phyloP scores from a whole-genome alignment of 805 yeast genomes.

The Isabelozyma heimii region DNA sequence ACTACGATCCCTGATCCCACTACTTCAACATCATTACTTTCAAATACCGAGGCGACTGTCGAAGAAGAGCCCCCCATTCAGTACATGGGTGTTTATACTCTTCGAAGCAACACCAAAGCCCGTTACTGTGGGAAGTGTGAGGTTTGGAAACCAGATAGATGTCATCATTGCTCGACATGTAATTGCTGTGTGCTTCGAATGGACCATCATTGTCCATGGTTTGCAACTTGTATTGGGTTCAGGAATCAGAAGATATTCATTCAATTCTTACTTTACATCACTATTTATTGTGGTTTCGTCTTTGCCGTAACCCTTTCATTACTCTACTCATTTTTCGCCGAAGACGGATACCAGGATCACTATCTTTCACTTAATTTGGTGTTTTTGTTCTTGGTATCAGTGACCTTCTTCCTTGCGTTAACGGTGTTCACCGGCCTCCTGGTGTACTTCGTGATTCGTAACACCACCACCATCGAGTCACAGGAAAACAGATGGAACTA shows the following conservation, averaged over 20 bases:
- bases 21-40: conserved; percentile 4
- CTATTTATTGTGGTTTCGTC: conserved; percentile 45
- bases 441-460: conserved; percentile 55
- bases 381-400: conserved; percentile 54
- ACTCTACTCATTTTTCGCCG: conserved; percentile 47
- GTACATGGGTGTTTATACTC: conserved; percentile 33
- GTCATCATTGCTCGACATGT: conserved; percentile 56
- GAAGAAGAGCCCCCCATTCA: conserved; percentile 25
- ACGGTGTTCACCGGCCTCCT: conserved; percentile 53
- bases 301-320: conserved; percentile 37
- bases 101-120: conserved; percentile 51
- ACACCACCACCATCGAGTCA: conserved; percentile 80
- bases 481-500: conserved; percentile 52
- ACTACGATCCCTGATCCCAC: not conserved
- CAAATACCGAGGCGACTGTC: conserved; percentile 2
- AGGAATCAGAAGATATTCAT: conserved; percentile 75
- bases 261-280: conserved; percentile 62
- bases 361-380: conserved; percentile 58
- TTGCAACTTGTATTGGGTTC: conserved; percentile 82
- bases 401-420: conserved; percentile 51
- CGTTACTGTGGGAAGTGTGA: conserved; percentile 55
- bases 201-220: conserved; percentile 87
- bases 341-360: conserved; percentile 35
- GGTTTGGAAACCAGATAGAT: conserved; percentile 59
- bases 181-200: conserved; percentile 45